phyloP scores from a whole-genome alignment of 345 rosid species.

The Noccaea caerulescens region DNA sequence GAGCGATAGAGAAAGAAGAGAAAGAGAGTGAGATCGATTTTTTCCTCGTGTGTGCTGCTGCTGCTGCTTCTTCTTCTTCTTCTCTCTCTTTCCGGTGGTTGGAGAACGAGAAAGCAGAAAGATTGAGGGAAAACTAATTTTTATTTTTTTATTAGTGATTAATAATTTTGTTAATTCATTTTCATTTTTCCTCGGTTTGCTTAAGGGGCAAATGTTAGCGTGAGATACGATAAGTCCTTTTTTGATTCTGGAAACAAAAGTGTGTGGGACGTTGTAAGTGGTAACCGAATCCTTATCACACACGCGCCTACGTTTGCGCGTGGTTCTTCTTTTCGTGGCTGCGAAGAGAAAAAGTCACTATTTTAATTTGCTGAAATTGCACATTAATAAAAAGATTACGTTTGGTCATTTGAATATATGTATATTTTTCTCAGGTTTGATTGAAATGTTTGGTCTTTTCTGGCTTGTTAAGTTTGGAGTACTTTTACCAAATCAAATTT shows the following conservation, averaged over 20 bases:
- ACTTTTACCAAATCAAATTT: neutral
- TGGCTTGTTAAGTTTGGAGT: conserved; percentile 28
- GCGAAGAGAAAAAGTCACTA: neutral
- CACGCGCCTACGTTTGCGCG: conserved; percentile 41
- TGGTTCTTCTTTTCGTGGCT: conserved; percentile 8
- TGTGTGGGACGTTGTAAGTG: neutral
- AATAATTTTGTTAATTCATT: neutral
- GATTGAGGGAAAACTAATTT: conserved; percentile 22
- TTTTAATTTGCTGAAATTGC: conserved; percentile 22
- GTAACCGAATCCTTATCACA: conserved; percentile 22
- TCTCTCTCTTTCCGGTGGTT: conserved; percentile 45
- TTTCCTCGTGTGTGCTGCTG: conserved; percentile 28
- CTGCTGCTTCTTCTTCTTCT: conserved; percentile 23
- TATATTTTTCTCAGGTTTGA: neutral
- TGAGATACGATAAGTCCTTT: neutral
- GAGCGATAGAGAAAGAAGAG: conserved; percentile 8
- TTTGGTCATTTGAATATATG: neutral
- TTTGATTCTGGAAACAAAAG: conserved; percentile 24
- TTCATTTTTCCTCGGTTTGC: conserved; percentile 10
- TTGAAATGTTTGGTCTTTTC: conserved; percentile 20
- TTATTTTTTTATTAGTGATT: neutral
- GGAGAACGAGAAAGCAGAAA: conserved; percentile 46
- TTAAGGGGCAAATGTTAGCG: conserved; percentile 7
- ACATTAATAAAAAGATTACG: conserved; percentile 11
- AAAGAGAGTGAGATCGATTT: conserved; percentile 24